Evolutionary conservation across 352 stramenopile species (phyloP), one percentile per base, ranked within the genome.

Genomic region (Globisporangium cederbergense): DNA sequence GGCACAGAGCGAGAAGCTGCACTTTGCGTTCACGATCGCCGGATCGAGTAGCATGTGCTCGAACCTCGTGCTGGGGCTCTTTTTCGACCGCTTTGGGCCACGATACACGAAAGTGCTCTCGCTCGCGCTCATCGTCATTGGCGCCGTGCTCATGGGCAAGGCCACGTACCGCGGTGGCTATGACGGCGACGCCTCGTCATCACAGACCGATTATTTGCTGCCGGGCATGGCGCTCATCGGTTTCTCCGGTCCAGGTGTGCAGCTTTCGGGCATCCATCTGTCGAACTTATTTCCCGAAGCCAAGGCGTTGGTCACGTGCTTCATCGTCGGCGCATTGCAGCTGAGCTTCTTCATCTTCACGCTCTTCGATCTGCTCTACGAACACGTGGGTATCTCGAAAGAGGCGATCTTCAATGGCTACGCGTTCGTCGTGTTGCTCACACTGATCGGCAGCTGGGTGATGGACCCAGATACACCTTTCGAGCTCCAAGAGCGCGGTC

Each of bases 291-390:
- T 90, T 62, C 83, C 83, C 2, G 76, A 86, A 49, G 73, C 77
- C 13, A 88, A 81, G 36, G 80, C 83, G 28, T 71, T 89, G 3
- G 81, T 89, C 55, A 86, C 83, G 20, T 88, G 77, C 64, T 80
- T 88, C 56, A 89, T 92, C 40, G 83, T 89, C 18, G 83, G 83
- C 25, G 78, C 77, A 25, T 69, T 92, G 38, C 79, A 89, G 60
- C 61, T 92, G 51, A 90, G 79, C 30, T 92, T 92, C 67, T 66
- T 90, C 60, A 77, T 90, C 50, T 90, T 92, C 68, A 81, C 81
- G 57, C 59, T 90, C 40, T 87, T 92, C 53, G 70, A 77, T 20
- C 45, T 78, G 57, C 66, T 81, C 20, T 90, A 87, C 66, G 65
- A 74, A 43, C 63, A 68, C 36, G 56, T 75, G 0, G 70, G 69